Evolutionary conservation across 2,329 filamentous ascomycete genomes (phyloP).

Genomic region (Stemphylium lycopersici): DNA sequence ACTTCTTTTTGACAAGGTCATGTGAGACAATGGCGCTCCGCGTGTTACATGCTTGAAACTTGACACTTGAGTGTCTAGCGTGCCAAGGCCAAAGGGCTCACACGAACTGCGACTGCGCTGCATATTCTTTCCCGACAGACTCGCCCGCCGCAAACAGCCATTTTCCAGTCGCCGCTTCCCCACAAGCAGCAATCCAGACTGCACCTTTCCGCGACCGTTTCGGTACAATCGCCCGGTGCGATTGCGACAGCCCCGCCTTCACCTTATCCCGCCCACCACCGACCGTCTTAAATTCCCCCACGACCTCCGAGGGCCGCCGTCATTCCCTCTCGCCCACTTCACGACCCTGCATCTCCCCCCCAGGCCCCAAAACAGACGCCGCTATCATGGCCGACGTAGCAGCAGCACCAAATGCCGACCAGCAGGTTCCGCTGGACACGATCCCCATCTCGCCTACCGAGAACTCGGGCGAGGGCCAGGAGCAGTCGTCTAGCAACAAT

Average conservation of each 20-base stretch:
- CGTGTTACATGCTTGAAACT: slow-evolving; percentile 21
- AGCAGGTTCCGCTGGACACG: slow-evolving; percentile 61
- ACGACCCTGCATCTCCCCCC: not conserved
- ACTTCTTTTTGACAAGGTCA: slow-evolving; percentile 12
- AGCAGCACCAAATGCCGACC: slow-evolving; percentile 48
- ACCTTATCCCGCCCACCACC: slow-evolving; percentile 23
- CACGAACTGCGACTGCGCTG: slow-evolving; percentile 28
- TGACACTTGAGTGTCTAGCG: slow-evolving; percentile 26
- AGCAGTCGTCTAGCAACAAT: slow-evolving; percentile 51
- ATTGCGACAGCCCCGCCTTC: slow-evolving; percentile 32
- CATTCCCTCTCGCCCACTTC: slow-evolving; percentile 6
- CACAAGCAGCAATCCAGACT: slow-evolving; percentile 16
- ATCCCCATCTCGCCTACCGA: slow-evolving; percentile 61
- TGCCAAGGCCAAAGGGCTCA: slow-evolving; percentile 19
- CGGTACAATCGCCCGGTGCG: slow-evolving; percentile 43
- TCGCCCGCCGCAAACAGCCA: slow-evolving; percentile 25
- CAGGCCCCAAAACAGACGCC: slow-evolving; percentile 2
- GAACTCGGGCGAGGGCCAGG: slow-evolving; percentile 49
- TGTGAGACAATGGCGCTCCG: slow-evolving; percentile 12
- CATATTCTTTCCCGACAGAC: slow-evolving; percentile 33
- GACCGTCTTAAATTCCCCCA: slow-evolving; percentile 21
- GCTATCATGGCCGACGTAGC: slow-evolving; percentile 47
- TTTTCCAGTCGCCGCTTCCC: slow-evolving; percentile 19
- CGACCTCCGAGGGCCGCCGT: slow-evolving; percentile 14
- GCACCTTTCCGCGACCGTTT: slow-evolving; percentile 29